phyloP scores from a whole-genome alignment of 1,284 basidiomycete genomes.

The Pulveroboletus sp. region DNA sequence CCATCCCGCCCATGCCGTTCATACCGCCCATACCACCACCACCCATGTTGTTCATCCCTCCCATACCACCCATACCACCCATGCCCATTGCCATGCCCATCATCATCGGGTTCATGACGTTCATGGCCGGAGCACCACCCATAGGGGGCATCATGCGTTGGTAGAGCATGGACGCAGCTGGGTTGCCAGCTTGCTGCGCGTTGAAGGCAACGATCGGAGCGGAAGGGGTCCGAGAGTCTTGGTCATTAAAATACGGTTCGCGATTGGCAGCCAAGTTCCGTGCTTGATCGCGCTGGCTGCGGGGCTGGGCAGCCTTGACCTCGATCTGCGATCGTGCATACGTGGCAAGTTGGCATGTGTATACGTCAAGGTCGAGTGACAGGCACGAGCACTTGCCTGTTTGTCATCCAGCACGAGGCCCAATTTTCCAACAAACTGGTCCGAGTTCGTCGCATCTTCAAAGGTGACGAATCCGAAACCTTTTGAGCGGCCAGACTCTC shows the following conservation, averaged over 20 bases:
- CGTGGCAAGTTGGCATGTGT: neutral
- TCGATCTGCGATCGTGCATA: constrained; percentile 61
- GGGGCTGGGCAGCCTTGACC: constrained; percentile 82
- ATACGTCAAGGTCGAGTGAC: neutral
- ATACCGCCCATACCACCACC: constrained; percentile 25
- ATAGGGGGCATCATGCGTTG: constrained; percentile 57
- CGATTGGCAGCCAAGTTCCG: constrained; percentile 33
- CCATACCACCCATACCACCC: constrained; percentile 41
- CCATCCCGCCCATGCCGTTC: constrained; percentile 38
- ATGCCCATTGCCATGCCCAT: constrained; percentile 42
- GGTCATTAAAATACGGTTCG: constrained; percentile 36
- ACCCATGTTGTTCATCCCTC: constrained; percentile 35
- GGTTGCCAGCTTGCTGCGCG: constrained; percentile 40
- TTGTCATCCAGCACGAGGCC: constrained; percentile 79
- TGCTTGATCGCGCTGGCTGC: constrained; percentile 62
- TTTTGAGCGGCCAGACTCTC: constrained; percentile 86
- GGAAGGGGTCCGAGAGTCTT: constrained; percentile 35
- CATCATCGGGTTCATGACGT: constrained; percentile 42
- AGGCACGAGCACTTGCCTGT: constrained; percentile 49
- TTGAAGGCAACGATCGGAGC: constrained; percentile 34
- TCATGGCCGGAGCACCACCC: constrained; percentile 35
- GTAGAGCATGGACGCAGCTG: constrained; percentile 55
- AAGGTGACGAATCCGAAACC: constrained; percentile 95
- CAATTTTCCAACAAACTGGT: constrained; percentile 68
- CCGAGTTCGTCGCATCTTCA: constrained; percentile 72